Evolutionary conservation across 2,329 filamentous ascomycete genomes (phyloP).

Genomic region (Myotisia sp.): DNA sequence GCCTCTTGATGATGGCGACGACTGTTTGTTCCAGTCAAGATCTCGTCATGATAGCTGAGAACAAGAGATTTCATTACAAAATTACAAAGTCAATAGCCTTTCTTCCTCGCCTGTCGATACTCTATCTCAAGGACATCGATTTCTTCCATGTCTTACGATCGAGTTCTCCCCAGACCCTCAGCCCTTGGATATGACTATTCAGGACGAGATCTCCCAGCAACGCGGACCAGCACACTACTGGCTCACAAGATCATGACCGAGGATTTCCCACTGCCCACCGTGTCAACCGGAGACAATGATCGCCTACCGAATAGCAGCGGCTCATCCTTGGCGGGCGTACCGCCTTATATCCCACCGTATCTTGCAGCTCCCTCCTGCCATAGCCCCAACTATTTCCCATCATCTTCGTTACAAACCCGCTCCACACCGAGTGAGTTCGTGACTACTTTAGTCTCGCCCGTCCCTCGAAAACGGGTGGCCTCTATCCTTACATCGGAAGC

Average conservation of each 20-base stretch:
- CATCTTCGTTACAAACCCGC: too few species aligned
- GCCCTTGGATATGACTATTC: constrained; percentile 29
- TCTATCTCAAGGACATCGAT: neutral
- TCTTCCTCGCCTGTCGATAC: constrained; percentile 2
- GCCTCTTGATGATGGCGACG: constrained; percentile 1
- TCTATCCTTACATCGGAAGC: constrained; percentile 5
- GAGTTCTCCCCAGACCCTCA: constrained; percentile 32
- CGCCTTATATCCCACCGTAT: too few species aligned
- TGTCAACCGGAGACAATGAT: neutral
- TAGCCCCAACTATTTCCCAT: too few species aligned
- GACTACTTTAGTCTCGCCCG: constrained; percentile 4
- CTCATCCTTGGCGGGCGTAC: too few species aligned
- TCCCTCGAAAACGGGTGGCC: constrained; percentile 6
- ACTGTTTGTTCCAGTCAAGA: constrained; percentile 1
- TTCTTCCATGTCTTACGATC: constrained; percentile 33
- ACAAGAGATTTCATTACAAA: constrained; percentile 2
- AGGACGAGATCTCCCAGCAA: constrained; percentile 20
- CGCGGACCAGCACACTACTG: constrained; percentile 23
- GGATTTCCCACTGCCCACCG: neutral
- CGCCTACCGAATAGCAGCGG: neutral
- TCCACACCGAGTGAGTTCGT: neutral
- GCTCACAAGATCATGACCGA: constrained; percentile 30
- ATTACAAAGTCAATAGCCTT: constrained; percentile 1
- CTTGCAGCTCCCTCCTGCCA: too few species aligned
- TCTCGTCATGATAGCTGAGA: constrained; percentile 2